phyloP scores from a whole-genome alignment of 257 asterid species.

The Solanum neorickii region DNA sequence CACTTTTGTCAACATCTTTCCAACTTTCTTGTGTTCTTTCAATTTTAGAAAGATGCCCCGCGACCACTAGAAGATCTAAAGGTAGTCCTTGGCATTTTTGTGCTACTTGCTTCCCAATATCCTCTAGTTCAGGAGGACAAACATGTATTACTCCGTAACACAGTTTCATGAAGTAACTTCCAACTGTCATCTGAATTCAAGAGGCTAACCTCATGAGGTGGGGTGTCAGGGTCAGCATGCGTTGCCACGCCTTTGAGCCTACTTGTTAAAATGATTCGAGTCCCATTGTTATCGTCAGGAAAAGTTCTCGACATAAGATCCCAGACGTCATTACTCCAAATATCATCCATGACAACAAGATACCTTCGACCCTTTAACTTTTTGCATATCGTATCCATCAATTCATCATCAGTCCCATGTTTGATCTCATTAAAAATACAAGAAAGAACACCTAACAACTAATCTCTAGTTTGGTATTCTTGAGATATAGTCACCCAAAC shows the following conservation, averaged over 20 bases:
- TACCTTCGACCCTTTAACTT: background rate
- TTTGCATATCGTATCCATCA: background rate
- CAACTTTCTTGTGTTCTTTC: background rate
- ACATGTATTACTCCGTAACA: background rate
- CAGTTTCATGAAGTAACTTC: background rate
- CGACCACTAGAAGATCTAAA: background rate
- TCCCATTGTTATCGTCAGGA: background rate
- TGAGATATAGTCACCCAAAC: background rate
- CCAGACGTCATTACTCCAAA: background rate
- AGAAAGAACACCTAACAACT: background rate
- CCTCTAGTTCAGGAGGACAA: background rate
- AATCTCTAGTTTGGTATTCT: background rate
- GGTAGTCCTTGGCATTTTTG: background rate
- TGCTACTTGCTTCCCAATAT: background rate
- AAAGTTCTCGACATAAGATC: background rate
- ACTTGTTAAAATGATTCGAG: background rate
- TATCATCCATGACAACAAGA: background rate
- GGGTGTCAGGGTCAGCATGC: background rate
- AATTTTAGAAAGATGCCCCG: background rate
- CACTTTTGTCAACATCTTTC: background rate
- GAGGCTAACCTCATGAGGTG: background rate
- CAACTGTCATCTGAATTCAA: background rate
- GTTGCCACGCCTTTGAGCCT: background rate
- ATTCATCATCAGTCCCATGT: background rate
- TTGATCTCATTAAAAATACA: background rate